Evolutionary conservation across 164 flowering plant genomes (phyloP).

Genomic region (Kalanchoe fedtschenkoi): DNA sequence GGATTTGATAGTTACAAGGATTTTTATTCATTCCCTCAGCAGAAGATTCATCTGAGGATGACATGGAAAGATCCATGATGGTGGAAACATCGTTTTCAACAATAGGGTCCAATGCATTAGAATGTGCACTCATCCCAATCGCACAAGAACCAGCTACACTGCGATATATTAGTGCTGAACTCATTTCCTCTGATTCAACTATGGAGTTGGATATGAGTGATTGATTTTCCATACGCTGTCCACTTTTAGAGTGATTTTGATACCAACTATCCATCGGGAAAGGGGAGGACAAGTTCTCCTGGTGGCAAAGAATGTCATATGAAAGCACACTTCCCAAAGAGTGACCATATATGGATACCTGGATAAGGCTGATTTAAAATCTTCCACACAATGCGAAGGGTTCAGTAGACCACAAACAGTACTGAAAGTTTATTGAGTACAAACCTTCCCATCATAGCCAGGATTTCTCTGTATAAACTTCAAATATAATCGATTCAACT

Average conservation of each 20-base stretch:
- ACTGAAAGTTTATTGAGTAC: constrained; percentile 2
- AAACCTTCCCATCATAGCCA: constrained; percentile 96
- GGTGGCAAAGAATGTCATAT: constrained; percentile 97
- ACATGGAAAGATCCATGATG: constrained; percentile 15
- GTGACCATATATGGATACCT: constrained; percentile 97
- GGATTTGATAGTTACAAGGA: constrained; percentile 13
- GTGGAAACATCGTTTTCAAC: constrained; percentile 11
- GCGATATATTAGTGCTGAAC: not conserved
- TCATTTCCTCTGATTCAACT: constrained; percentile 14
- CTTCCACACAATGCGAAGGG: not conserved
- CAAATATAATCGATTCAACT: constrained; percentile 63
- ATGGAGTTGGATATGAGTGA: constrained; percentile 11
- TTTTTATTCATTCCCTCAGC: constrained; percentile 7
- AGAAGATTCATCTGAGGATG: constrained; percentile 20
- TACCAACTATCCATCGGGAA: constrained; percentile 71
- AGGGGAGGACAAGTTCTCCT: constrained; percentile 60
- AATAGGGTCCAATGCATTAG: not conserved
- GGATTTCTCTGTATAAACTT: constrained; percentile 94
- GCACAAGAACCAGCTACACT: not conserved
- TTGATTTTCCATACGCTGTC: constrained; percentile 18
- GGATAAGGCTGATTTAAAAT: constrained; percentile 3
- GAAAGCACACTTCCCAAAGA: constrained; percentile 98
- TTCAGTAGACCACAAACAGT: not conserved
- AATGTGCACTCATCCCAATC: not conserved
- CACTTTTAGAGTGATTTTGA: constrained; percentile 21